Base-by-base conservation (phyloP, 495 filamentous ascomycete genomes). In the Neurospora hispaniola region DNA sequence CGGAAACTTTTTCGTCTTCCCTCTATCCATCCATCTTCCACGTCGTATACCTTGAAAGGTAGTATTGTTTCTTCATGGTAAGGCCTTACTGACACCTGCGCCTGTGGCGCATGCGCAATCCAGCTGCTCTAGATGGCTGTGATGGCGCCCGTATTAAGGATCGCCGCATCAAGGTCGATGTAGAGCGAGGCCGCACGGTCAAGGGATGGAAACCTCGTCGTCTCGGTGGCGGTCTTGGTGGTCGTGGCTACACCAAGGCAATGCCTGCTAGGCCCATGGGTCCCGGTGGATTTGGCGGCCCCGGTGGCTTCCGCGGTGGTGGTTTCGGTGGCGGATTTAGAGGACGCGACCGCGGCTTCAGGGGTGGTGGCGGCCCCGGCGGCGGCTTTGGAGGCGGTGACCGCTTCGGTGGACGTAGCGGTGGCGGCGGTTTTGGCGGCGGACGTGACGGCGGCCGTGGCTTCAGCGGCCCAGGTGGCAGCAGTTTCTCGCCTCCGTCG, bases 131-230 rank as follows among this genome's bases (percentile, higher is more conserved):
- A 79, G 86, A 88, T 69, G 80, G 81, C 71, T 87, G 85, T 80
- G 96, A 98, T 88, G 93, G 93, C 76, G 92, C 97, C 73, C 90
- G 91, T 59, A 97, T 98, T 84, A 96, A 92, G 80, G 94, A 94
- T 76, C 90, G 96, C 76, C 90, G 91, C 71, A 92, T 98, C 74
- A 88, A 96, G 78, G 94, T 99, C 73, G 96, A 99, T 81, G 95
- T 98, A 69, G 96, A 99, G 81, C 91, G 96, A 79, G 96, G 96
- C 74, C 91, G 96, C 72, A 98, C 96, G 43, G 93, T 97, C 66
- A 92, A 92, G 78, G 94, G 92, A 68, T 99, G 96, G 96, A 93
- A 92, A 79, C 96, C 96, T 71, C 90, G 92, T 70, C 93, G 96
- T 43, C 91, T 95, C 59, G 96, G 95, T 71, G 96, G 96, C 76